These are phyloP conservation scores for Ettlia oleoabundans DNA, from an alignment of 139 green algal genomes.

Conservation along the genomic window DNA sequence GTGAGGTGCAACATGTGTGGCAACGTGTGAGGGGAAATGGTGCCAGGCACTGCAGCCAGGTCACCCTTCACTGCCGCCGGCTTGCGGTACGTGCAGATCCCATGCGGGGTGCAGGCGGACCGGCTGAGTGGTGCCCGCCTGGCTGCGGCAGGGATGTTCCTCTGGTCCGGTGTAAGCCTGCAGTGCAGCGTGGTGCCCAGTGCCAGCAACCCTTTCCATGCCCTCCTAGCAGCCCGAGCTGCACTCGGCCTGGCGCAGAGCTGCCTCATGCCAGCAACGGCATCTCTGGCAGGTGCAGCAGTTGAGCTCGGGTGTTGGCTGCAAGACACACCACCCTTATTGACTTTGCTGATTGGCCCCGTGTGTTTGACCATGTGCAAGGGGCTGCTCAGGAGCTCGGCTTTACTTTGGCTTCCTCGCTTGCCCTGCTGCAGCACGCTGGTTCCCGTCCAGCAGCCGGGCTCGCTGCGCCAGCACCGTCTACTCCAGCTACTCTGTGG, in stretches of 20 bases:
- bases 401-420: too few relatives aligned
- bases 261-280: slow-evolving; percentile 70
- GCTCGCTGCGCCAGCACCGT: slow-evolving; percentile 48
- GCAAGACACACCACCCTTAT: too few relatives aligned
- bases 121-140: slow-evolving; percentile 45
- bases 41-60: too few relatives aligned
- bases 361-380: too few relatives aligned
- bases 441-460: slow-evolving; percentile 55
- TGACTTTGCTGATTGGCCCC: too few relatives aligned
- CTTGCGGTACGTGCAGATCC: slow-evolving; percentile 44
- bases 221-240: slow-evolving; percentile 42
- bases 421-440: too few relatives aligned
- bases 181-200: not conserved
- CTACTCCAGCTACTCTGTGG: slow-evolving; percentile 71
- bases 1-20: too few relatives aligned
- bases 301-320: too few relatives aligned
- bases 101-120: slow-evolving; percentile 50
- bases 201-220: slow-evolving; percentile 19
- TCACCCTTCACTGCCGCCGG: too few relatives aligned
- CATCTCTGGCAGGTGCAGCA: slow-evolving; percentile 53
- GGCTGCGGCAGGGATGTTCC: slow-evolving; percentile 56
- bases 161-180: slow-evolving; percentile 54
- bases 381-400: too few relatives aligned
- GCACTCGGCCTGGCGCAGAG: slow-evolving; percentile 63
- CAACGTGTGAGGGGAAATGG: too few relatives aligned